Base-by-base conservation (phyloP, 495 filamentous ascomycete genomes). In the Aspergillus panamensis region DNA sequence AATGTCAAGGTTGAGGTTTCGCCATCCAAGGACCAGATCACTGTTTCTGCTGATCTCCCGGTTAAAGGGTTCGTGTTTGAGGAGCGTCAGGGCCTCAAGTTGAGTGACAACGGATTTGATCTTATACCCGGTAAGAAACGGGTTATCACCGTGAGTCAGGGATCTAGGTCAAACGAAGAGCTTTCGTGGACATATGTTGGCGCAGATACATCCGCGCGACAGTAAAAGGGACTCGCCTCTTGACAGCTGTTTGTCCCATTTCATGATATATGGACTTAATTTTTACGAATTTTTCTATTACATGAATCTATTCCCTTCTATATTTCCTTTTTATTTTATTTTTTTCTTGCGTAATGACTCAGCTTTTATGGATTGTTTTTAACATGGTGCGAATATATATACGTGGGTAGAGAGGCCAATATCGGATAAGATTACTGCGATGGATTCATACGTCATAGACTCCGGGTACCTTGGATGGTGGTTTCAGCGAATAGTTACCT, bases 11-110 rank as follows among this genome's bases (percentile, higher is more conserved):
- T 54, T 13, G 19, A 48, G 1, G 19, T 33, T 17, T 42, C 45
- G 21, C 43, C 51, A 16, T 17, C 31, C 9, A 30, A 32, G 14
- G 45, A 40, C 57, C 6, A 16, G 13, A 20, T 59, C 9, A 54
- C 43, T 12, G 50, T 59, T 8, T 37, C 42, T 0, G 57, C 44
- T 8, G 25, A 39, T 16, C 42, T 29, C 10, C 57, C 57, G 3
- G 51, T 54, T 1, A 59, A 59, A 44, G 57, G 51, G 1, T 50
- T 59, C 12, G 57, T 54, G 30, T 59, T 59, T 43, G 51, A 59
- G 51, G 57, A 59, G 44, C 39, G 19, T 32, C 29, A 53, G 14
- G 57, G 51, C 8, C 7, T 59, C 16, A 39, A 21, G 50, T 30
- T 59, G 6, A 47, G 50, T 8, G 43, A 59, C 32, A 59, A 59